phyloP scores from a whole-genome alignment of 208 protist genomes.

The Leptomonas pyrrhocoris region DNA sequence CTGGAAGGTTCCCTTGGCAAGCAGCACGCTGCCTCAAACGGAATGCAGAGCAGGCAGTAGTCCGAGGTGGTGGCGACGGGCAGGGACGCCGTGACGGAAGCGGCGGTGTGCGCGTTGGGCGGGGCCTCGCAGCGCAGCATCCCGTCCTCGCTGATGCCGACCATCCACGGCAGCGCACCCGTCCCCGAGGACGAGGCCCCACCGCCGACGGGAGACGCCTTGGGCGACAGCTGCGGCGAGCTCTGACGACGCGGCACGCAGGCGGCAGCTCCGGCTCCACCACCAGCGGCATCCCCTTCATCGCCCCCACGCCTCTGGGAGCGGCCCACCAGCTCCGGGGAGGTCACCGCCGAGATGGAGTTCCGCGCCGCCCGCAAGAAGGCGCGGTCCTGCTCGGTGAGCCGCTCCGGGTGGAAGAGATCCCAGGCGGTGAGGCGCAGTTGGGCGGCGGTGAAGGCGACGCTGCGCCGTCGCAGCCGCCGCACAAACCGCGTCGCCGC shows the following conservation, averaged over 20 bases:
- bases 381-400: conserved; percentile 8
- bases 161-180: conserved; percentile 8
- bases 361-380: conserved; percentile 13
- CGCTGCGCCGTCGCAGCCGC: conserved; percentile 27
- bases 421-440: conserved; percentile 21
- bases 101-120: not conserved
- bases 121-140: conserved; percentile 23
- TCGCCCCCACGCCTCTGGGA: not conserved
- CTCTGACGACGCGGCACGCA: not conserved
- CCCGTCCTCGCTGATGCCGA: conserved; percentile 28
- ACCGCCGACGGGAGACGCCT: too few relatives aligned
- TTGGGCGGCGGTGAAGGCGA: conserved; percentile 4
- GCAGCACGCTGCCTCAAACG: conserved; percentile 6
- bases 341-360: not conserved
- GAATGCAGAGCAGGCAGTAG: conserved; percentile 25
- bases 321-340: not conserved
- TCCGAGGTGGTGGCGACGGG: conserved; percentile 25
- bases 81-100: conserved; percentile 6
- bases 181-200: not conserved
- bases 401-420: conserved; percentile 10
- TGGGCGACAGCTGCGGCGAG: not conserved
- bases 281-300: not conserved
- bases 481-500: conserved; percentile 20
- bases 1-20: not conserved
- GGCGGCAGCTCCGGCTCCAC: not conserved